Conservation (phyloP, 2,329 filamentous ascomycete species). For the Acrocalymma vagum region DNA sequence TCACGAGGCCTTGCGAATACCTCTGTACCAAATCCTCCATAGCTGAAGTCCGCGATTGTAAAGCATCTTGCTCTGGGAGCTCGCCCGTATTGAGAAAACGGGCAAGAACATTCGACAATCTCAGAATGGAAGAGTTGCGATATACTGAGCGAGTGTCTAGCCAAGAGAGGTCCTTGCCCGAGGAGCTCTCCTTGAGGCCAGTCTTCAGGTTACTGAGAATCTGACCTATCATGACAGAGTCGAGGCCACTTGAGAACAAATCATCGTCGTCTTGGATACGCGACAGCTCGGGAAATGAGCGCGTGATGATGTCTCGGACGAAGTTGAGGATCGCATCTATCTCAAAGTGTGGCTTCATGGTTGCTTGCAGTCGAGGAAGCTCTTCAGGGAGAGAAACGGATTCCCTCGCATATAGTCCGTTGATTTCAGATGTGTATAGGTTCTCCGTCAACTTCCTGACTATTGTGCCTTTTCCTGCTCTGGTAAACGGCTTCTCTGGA, state of each 20-base stretch:
- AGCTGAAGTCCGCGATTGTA: too few species aligned
- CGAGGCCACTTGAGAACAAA: slow-evolving; percentile 26
- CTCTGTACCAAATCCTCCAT: slow-evolving; percentile 11
- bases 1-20: slow-evolving; percentile 5
- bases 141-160: slow-evolving; percentile 7
- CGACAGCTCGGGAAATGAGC: slow-evolving; percentile 3
- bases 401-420: slow-evolving; percentile 23
- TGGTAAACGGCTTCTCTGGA: slow-evolving; percentile 15
- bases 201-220: slow-evolving; percentile 18
- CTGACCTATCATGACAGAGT: slow-evolving; percentile 23
- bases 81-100: too few species aligned
- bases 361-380: neutral
- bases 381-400: neutral
- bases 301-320: neutral
- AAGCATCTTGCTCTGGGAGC: too few species aligned
- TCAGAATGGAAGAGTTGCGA: slow-evolving; percentile 6
- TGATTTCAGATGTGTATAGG: slow-evolving; percentile 32
- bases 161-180: slow-evolving; percentile 5
- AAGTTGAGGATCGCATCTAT: neutral
- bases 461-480: slow-evolving; percentile 34
- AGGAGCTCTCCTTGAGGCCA: slow-evolving; percentile 15
- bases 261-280: slow-evolving; percentile 7
- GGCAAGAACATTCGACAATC: slow-evolving; percentile 2
- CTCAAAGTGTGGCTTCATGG: slow-evolving; percentile 4
- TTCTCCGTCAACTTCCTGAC: slow-evolving; percentile 28